A percentile compares a stretch with the other conserved stretches of the same genome.
Conservation (phyloP, 2,329 filamentous ascomycete genomes). For the Coniochaeta ligniaria region DNA sequence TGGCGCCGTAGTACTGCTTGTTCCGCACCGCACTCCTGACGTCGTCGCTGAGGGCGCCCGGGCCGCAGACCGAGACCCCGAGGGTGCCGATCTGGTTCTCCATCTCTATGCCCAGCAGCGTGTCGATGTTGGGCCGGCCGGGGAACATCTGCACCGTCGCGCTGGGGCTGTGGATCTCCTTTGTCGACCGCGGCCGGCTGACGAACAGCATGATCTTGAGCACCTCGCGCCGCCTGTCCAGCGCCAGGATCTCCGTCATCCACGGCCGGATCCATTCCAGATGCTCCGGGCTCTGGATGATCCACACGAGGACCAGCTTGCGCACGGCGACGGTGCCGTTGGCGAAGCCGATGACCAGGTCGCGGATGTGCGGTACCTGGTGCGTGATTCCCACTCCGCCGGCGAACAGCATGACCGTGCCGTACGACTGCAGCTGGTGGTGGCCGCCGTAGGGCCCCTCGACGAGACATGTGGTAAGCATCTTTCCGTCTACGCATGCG, state of each 20-base stretch:
- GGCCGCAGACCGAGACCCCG: slow-evolving; percentile 68
- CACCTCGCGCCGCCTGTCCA: slow-evolving; percentile 67
- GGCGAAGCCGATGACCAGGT: slow-evolving; percentile 61
- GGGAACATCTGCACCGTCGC: slow-evolving; percentile 81
- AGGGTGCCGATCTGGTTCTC: slow-evolving; percentile 67
- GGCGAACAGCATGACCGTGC: slow-evolving; percentile 71
- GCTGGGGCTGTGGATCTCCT: slow-evolving; percentile 73
- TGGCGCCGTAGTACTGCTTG: slow-evolving; percentile 55
- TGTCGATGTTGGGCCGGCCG: slow-evolving; percentile 67
- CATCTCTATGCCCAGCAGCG: slow-evolving; percentile 66
- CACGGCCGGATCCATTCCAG: slow-evolving; percentile 77
- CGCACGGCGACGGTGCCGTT: slow-evolving; percentile 64
- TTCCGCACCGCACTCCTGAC: slow-evolving; percentile 60
- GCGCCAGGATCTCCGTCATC: slow-evolving; percentile 74
- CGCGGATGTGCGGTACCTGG: slow-evolving; percentile 66
- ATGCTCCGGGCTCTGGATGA: slow-evolving; percentile 71
- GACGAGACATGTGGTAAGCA: slow-evolving; percentile 58
- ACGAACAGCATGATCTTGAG: slow-evolving; percentile 75
- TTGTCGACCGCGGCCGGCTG: slow-evolving; percentile 65
- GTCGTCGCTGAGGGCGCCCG: slow-evolving; percentile 67
- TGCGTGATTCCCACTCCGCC: slow-evolving; percentile 78
- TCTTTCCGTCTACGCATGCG: slow-evolving; percentile 50
- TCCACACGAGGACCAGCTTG: slow-evolving; percentile 70
- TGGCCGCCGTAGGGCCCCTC: slow-evolving; percentile 74
- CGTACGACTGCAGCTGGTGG: slow-evolving; percentile 66